Conservation (phyloP, 768 basidiomycete species). For the Suillus decipiens region DNA sequence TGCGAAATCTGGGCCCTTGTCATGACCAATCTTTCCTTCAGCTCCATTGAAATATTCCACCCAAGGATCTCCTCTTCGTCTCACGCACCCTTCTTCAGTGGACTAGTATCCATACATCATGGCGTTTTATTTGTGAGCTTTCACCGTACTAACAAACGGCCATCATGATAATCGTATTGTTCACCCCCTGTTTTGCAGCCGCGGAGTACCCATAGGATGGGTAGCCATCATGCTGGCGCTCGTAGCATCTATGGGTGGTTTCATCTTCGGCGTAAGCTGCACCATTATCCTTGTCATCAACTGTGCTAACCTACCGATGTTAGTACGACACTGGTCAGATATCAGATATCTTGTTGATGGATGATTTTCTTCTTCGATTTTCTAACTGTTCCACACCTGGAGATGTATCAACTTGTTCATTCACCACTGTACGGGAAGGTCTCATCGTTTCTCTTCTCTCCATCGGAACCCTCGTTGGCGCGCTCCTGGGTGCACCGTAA, state of each 20-base stretch:
- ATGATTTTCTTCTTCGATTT: constrained; percentile 67
- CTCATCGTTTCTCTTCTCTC: constrained; percentile 72
- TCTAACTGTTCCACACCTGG: constrained; percentile 47
- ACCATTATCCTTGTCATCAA: background rate
- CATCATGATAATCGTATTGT: background rate
- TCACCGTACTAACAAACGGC: background rate
- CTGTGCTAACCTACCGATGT: constrained; percentile 10
- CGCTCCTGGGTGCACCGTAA: constrained; percentile 60
- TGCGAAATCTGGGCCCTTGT: too few relatives aligned
- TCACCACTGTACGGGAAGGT: constrained; percentile 57
- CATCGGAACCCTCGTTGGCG: constrained; percentile 68
- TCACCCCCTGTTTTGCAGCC: constrained; percentile 33
- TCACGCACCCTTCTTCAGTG: background rate
- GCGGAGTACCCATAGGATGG: constrained; percentile 62
- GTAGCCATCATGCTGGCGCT: constrained; percentile 66
- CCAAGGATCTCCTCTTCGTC: constrained; percentile 5
- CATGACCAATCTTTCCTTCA: too few relatives aligned
- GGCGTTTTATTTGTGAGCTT: constrained; percentile 22
- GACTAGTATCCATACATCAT: constrained; percentile 2
- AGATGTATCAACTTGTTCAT: constrained; percentile 47
- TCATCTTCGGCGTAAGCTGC: constrained; percentile 51
- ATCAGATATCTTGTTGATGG: constrained; percentile 73
- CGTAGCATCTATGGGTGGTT: constrained; percentile 72
- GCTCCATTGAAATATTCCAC: background rate
- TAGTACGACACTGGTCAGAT: constrained; percentile 78